These are phyloP conservation scores for Fraxinus nigra DNA, from an alignment of 305 asterid species.

Conservation along the genomic window DNA sequence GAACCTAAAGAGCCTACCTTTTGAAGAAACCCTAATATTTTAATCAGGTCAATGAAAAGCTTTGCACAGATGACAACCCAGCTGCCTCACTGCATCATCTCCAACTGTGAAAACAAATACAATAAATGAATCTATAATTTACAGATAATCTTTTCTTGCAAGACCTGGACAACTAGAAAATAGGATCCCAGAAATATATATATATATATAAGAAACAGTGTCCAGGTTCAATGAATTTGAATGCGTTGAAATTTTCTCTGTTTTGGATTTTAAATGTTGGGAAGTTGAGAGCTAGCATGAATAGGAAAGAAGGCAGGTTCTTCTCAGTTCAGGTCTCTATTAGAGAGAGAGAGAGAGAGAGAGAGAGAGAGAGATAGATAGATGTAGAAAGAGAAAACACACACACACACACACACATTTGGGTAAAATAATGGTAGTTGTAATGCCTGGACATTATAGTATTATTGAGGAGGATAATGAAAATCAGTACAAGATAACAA, in stretches of 20 bases:
- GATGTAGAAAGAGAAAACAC: background rate
- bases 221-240: conserved; percentile 29
- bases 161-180: background rate
- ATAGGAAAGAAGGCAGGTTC: background rate
- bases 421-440: background rate
- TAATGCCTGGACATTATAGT: background rate
- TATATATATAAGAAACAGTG: background rate
- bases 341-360: background rate
- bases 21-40: background rate
- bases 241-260: background rate
- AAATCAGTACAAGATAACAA: background rate
- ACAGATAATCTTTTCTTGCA: background rate
- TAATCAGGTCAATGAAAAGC: background rate
- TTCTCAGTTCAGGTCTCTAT: background rate
- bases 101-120: background rate
- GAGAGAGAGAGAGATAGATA: background rate
- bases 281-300: background rate
- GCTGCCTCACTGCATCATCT: background rate
- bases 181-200: background rate
- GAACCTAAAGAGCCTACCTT: background rate
- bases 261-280: background rate
- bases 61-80: background rate
- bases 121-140: background rate
- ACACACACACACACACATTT: background rate
- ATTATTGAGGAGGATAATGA: background rate